Percentiles rank a stretch among this genome's conserved stretches.
Conservation (phyloP, 345 rosid genomes). For the Mercurialis annua region DNA sequence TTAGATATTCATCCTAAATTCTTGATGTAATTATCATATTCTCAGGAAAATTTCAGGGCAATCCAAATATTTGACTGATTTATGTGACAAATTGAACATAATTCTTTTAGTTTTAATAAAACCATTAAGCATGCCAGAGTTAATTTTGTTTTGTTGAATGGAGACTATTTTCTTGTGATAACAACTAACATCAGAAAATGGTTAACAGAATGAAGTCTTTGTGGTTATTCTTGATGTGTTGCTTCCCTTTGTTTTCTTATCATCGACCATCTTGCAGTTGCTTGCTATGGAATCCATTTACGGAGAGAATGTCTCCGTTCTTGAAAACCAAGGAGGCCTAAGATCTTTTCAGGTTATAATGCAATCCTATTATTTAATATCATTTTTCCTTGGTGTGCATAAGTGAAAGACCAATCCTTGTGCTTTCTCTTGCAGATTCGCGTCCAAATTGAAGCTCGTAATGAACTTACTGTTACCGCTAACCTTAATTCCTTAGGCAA, state of each 20-base stretch:
- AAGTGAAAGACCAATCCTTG: constrained; percentile 10
- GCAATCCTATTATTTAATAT: constrained; percentile 4
- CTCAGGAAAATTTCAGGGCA: neutral
- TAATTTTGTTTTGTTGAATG: neutral
- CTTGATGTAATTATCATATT: neutral
- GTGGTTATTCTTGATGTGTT: neutral
- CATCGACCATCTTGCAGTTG: constrained; percentile 42
- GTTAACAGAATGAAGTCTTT: neutral
- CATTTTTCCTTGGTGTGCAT: constrained; percentile 9
- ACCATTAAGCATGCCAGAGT: neutral
- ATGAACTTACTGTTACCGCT: constrained; percentile 42
- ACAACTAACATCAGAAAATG: neutral
- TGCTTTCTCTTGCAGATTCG: constrained; percentile 50
- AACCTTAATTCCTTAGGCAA: constrained; percentile 43
- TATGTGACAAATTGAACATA: neutral
- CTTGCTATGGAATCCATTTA: constrained; percentile 73
- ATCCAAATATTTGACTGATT: neutral
- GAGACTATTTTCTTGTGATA: neutral
- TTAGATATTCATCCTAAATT: neutral
- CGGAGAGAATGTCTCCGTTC: constrained; percentile 60
- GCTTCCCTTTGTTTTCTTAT: neutral
- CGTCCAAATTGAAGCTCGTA: constrained; percentile 45
- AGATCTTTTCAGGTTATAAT: constrained; percentile 55
- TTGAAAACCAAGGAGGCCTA: constrained; percentile 47
- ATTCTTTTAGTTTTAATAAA: neutral